Evolutionary conservation across 2,329 filamentous ascomycete genomes (phyloP).

Genomic region (Pseudogymnoascus sp.): DNA sequence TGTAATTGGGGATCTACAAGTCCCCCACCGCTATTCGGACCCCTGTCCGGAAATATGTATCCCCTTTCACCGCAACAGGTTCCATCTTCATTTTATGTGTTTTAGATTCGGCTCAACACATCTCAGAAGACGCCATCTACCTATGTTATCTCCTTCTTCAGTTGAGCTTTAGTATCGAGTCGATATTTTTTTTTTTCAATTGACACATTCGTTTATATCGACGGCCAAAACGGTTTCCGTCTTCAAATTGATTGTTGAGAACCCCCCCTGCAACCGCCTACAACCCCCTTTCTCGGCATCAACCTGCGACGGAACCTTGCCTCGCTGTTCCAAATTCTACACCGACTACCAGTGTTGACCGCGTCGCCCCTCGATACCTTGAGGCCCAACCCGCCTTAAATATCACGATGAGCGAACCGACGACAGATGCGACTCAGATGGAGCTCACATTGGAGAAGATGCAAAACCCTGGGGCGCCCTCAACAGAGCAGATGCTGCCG

Average conservation of each 20-base stretch:
- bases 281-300: slow-evolving; percentile 2
- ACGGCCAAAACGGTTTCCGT: neutral
- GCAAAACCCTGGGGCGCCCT: neutral
- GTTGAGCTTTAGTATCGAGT: slow-evolving; percentile 1
- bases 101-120: neutral
- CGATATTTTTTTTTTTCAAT: neutral
- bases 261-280: neutral
- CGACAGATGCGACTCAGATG: neutral
- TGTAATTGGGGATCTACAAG: slow-evolving; percentile 5
- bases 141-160: neutral
- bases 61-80: neutral
- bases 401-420: neutral
- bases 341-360: neutral
- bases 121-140: slow-evolving; percentile 5
- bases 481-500: slow-evolving; percentile 1
- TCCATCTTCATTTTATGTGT: slow-evolving; percentile 7
- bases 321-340: neutral
- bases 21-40: neutral
- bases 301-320: neutral
- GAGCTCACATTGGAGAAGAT: neutral
- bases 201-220: slow-evolving; percentile 2
- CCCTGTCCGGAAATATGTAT: slow-evolving; percentile 2
- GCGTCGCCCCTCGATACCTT: neutral
- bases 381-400: neutral
- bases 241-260: neutral